Evolutionary conservation across 331 rosid species (phyloP), one percentile per base, ranked within the genome.

Genomic region (Pyracantha coccinea): DNA sequence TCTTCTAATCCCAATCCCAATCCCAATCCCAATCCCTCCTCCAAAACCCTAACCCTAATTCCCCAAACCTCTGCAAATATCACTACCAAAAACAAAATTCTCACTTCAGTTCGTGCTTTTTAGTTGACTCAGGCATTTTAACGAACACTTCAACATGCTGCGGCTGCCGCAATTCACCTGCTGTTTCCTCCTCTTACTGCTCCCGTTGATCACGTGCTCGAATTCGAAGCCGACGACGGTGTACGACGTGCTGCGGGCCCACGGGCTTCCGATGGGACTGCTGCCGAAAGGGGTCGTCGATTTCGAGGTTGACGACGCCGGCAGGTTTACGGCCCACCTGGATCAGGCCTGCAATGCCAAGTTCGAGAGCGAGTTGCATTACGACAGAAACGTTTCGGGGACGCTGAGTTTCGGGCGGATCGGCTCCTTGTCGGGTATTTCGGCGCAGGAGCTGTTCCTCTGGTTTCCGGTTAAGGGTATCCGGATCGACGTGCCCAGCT

Each of bases 261-360:
- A 91, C 33, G 97, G 93, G 3, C 93, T 93, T 10, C 98, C 98
- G 11, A 93, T 82, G 86, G 98, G 98, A 2, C 77, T 93, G 45
- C 85, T 91, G 16, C 98, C 97, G 0, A 85, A 88, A 78, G 96
- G 93, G 1, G 86, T 93, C 8, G 83, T 23, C 44, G 86, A 93
- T 4, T 93, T 88, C 76, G 79, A 76, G 15, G 23, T 91, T 14
- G 88, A 57, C 9, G 75, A 68, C 2, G 83, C 41, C 12, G 97
- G 98, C 2, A 17, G 19, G 1, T 93, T 93, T 75, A 66, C 86
- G 85, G 93, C 83, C 0, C 81, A 84, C 75, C 76, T 91, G 63
- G 98, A 93, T 73, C 92, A 86, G 77, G 96, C 95, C 15, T 93
- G 98, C 78, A 89, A 91, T 79, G 98, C 98, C 41, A 86, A 88